Evolutionary conservation across 2,329 filamentous ascomycete genomes (phyloP).

Genomic region (Hymenoscyphus scutula): DNA sequence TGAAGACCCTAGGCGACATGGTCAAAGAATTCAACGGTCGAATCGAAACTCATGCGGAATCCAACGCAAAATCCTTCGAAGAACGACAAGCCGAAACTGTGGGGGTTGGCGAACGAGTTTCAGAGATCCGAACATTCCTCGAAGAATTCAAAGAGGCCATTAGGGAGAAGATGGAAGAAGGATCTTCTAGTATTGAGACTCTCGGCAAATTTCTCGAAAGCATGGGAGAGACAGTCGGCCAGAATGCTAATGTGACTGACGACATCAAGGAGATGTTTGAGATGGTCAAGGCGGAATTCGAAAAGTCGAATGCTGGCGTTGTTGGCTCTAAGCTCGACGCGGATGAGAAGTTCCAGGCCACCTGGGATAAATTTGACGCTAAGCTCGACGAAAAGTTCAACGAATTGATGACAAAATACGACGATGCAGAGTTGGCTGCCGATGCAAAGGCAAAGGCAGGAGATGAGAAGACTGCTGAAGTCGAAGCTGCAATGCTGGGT

Average conservation of each 20-base stretch:
- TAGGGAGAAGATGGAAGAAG: constrained; percentile 73
- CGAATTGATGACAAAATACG: constrained; percentile 82
- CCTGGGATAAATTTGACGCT: constrained; percentile 50
- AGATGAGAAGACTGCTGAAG: constrained; percentile 69
- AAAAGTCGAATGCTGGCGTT: constrained; percentile 77
- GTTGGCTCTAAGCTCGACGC: constrained; percentile 78
- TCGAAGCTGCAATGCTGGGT: constrained; percentile 69
- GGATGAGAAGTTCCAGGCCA: constrained; percentile 70
- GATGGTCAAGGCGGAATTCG: constrained; percentile 80
- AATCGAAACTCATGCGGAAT: constrained; percentile 64
- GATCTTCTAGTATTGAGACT: constrained; percentile 67
- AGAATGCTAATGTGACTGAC: constrained; percentile 56
- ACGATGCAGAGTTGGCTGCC: constrained; percentile 73
- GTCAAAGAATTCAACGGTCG: constrained; percentile 71
- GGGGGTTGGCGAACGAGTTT: constrained; percentile 72
- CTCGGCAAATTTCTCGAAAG: constrained; percentile 68
- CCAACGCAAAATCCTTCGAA: constrained; percentile 76
- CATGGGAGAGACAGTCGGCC: constrained; percentile 60
- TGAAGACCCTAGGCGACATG: constrained; percentile 66
- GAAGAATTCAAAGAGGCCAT: constrained; percentile 76
- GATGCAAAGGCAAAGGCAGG: constrained; percentile 72
- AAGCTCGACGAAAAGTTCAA: constrained; percentile 66
- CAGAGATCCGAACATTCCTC: constrained; percentile 73
- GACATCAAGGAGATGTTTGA: constrained; percentile 71
- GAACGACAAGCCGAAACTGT: constrained; percentile 82